phyloP scores from a whole-genome alignment of 2,329 filamentous ascomycete genomes.

The Lachnellula suecica region DNA sequence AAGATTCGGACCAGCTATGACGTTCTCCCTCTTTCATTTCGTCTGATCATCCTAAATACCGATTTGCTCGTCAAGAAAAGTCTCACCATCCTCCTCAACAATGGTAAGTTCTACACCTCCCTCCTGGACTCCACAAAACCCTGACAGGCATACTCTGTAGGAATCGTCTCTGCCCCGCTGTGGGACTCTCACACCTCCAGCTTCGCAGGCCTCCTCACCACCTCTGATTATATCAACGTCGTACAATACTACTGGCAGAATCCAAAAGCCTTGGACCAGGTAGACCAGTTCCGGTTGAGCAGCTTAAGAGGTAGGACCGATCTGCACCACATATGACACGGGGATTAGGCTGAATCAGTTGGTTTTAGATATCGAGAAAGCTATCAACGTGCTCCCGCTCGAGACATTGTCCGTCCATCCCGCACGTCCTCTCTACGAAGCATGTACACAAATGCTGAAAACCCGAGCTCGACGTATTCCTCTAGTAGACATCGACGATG shows the following conservation, averaged over 20 bases:
- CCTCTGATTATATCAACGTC: slow-evolving; percentile 97
- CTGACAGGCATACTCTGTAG: slow-evolving; percentile 46
- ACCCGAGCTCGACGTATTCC: slow-evolving; percentile 92
- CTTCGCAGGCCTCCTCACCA: slow-evolving; percentile 91
- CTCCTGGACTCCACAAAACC: neutral
- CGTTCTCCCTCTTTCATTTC: slow-evolving; percentile 92
- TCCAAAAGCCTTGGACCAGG: slow-evolving; percentile 81
- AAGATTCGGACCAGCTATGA: slow-evolving; percentile 97
- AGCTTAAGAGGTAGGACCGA: slow-evolving; percentile 74
- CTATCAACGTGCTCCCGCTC: slow-evolving; percentile 84
- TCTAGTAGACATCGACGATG: slow-evolving; percentile 88
- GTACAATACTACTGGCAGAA: slow-evolving; percentile 99
- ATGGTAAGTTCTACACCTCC: slow-evolving; percentile 59
- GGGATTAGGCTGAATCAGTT: slow-evolving; percentile 16
- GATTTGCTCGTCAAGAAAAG: slow-evolving; percentile 96
- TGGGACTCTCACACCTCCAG: slow-evolving; percentile 94
- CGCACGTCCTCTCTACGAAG: slow-evolving; percentile 87
- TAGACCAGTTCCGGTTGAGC: slow-evolving; percentile 91
- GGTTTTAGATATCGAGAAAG: slow-evolving; percentile 82
- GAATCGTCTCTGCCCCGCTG: slow-evolving; percentile 93
- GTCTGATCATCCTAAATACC: slow-evolving; percentile 93
- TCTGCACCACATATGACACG: neutral
- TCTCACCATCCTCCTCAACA: slow-evolving; percentile 90
- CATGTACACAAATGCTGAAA: slow-evolving; percentile 89
- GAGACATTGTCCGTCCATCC: slow-evolving; percentile 97